phyloP scores from a whole-genome alignment of 2,329 filamentous ascomycete species.

The Herpomyces periplanetae region DNA sequence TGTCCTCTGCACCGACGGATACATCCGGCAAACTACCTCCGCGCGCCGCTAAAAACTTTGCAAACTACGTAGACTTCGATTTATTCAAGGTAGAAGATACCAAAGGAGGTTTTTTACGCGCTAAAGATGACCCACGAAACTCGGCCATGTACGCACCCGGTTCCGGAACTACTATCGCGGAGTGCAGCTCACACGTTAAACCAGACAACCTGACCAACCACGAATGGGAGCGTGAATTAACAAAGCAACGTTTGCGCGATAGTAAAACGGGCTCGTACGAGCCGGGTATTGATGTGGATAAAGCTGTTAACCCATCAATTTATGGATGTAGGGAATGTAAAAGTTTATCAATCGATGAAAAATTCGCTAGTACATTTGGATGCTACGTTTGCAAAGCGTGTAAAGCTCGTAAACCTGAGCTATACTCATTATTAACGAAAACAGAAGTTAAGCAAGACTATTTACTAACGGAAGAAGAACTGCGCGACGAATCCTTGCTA shows the following conservation, averaged over 20 bases:
- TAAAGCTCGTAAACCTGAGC: slow-evolving; percentile 63
- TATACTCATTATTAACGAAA: slow-evolving; percentile 80
- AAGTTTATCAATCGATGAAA: slow-evolving; percentile 59
- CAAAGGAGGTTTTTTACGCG: slow-evolving; percentile 71
- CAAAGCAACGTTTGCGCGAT: slow-evolving; percentile 27
- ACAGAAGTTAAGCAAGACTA: slow-evolving; percentile 89
- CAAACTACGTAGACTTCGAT: slow-evolving; percentile 86
- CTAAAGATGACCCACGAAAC: slow-evolving; percentile 65
- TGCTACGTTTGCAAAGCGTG: slow-evolving; percentile 37
- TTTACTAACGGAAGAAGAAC: slow-evolving; percentile 69
- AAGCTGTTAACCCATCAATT: slow-evolving; percentile 22
- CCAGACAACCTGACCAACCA: slow-evolving; percentile 56
- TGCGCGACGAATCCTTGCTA: slow-evolving; percentile 51
- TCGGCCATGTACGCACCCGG: slow-evolving; percentile 21
- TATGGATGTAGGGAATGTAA: slow-evolving; percentile 53
- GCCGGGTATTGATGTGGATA: slow-evolving; percentile 34
- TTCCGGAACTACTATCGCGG: slow-evolving; percentile 14
- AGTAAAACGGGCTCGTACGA: slow-evolving; percentile 50
- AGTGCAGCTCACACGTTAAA: too few relatives aligned
- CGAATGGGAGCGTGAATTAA: slow-evolving; percentile 58
- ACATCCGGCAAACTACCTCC: too few relatives aligned
- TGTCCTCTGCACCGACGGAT: too few relatives aligned
- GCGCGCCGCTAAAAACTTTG: slow-evolving; percentile 58
- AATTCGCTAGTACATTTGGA: slow-evolving; percentile 55
- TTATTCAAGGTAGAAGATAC: slow-evolving; percentile 94